Evolutionary conservation across 305 asterid genomes (phyloP).

Genomic region (Salvia sclarea): DNA sequence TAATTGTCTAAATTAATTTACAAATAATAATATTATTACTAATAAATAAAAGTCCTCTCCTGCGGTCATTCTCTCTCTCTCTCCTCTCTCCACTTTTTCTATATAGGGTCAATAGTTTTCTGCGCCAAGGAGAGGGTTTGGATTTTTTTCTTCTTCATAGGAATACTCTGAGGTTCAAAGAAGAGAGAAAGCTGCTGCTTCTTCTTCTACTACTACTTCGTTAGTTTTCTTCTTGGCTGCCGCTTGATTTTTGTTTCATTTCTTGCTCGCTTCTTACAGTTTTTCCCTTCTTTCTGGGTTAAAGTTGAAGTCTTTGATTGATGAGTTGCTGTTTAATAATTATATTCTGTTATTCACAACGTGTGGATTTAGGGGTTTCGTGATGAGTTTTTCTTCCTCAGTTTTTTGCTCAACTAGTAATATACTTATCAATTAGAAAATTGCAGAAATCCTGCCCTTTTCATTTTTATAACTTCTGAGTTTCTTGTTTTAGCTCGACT

Average conservation of each 20-base stretch:
- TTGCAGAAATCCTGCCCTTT: neutral
- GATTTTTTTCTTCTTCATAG: constrained; percentile 20
- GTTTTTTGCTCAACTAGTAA: constrained; percentile 15
- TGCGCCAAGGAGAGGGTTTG: constrained; percentile 37
- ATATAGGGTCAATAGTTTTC: constrained; percentile 45
- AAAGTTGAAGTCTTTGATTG: constrained; percentile 18
- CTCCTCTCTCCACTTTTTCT: constrained; percentile 29
- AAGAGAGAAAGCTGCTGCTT: neutral
- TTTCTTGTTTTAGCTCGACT: neutral
- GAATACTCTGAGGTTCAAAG: constrained; percentile 22
- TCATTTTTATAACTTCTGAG: neutral
- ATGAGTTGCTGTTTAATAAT: neutral
- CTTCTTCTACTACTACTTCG: neutral
- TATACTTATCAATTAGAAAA: neutral
- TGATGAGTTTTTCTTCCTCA: constrained; percentile 12
- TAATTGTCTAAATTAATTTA: constrained; percentile 17
- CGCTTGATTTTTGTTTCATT: constrained; percentile 14
- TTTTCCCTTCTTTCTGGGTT: constrained; percentile 1
- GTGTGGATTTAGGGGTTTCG: constrained; percentile 8
- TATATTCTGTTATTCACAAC: neutral
- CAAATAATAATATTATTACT: too few species aligned
- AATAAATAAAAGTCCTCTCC: neutral
- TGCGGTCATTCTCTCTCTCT: constrained; percentile 31
- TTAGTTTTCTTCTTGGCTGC: neutral
- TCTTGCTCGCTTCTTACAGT: neutral